A percentile compares a stretch with the other conserved stretches of the same genome.
phyloP scores from a whole-genome alignment of 768 basidiomycete genomes.

The Russula vinacea region DNA sequence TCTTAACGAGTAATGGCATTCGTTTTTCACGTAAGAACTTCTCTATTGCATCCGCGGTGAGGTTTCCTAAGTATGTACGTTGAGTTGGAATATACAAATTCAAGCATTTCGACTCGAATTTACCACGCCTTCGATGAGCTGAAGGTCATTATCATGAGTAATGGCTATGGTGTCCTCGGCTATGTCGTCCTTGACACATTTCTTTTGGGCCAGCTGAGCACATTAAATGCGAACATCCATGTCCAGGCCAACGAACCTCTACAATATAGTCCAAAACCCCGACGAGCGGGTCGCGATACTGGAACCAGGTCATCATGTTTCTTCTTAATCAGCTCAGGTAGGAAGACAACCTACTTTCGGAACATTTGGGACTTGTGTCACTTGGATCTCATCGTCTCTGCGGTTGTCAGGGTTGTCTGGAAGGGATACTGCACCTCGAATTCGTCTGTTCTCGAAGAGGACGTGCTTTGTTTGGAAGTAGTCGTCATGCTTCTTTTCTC shows the following conservation, averaged over 20 bases:
- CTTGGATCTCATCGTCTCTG: not conserved
- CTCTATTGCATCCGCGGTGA: conserved; percentile 4
- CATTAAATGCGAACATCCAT: not conserved
- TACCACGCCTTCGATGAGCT: conserved; percentile 18
- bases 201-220: not conserved
- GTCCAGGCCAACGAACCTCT: conserved; percentile 1
- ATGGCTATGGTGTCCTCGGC: conserved; percentile 5
- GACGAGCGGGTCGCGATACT: conserved; percentile 17
- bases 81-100: not conserved
- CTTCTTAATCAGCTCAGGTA: not conserved
- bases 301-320: not conserved
- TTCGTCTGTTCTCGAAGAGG: not conserved
- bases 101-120: not conserved
- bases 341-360: not conserved
- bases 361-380: not conserved
- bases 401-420: conserved; percentile 9
- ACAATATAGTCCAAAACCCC: conserved; percentile 17
- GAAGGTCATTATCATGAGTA: conserved; percentile 19
- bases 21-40: conserved; percentile 1
- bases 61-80: not conserved
- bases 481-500: not conserved
- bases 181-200: not conserved
- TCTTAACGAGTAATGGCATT: conserved; percentile 1
- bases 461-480: conserved; percentile 9
- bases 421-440: conserved; percentile 8